Evolutionary conservation across 179 eudicot species (phyloP), one percentile per base, ranked within the genome.

Genomic region (Carnegiea gigantea): DNA sequence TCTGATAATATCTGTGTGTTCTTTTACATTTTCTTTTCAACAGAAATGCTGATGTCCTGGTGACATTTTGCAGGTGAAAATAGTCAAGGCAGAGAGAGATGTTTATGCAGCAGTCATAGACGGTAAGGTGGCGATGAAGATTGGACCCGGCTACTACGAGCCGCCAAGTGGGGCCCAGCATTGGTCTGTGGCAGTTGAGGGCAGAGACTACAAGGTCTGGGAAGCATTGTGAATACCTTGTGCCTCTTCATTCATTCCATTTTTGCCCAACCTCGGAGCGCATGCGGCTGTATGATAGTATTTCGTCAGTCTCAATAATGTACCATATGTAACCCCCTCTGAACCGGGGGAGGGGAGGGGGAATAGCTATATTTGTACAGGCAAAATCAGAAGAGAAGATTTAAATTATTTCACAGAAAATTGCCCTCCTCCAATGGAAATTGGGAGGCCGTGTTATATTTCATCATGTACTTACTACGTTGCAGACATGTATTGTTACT

Each of bases 121-220:
- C 81, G 91, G 91, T 20, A 97, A 95, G 84, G 88, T 97, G 82
- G 92, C 95, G 26, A 85, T 97, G 98, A 97, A 97, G 88, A 95
- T 97, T 9, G 98, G 99, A 49, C 99, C 98, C 15, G 99, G 98
- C 40, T 82, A 92, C 68, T 97, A 91, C 64, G 95, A 93, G 78
- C 98, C 99, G 15, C 88, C 92, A 78, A 85, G 78, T 73, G 92
- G 84, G 54, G 24, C 88, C 60, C 86, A 85, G 80, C 82, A 86
- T 24, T 97, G 99, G 99, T 85, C 92, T 5, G 77, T 92, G 80
- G 94, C 93, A 10, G n/a, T 67, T 9, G 93, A 97, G 86, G 99
- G 98, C 43, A 90, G 84, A 4, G 89, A 91, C 79, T 97, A 93
- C 93, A 95, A 90, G 90, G 92, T 95, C 71, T 97, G 99, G 98